Conservation (phyloP, 192 early-diverging fungal species). For the Dispira parvispora region DNA sequence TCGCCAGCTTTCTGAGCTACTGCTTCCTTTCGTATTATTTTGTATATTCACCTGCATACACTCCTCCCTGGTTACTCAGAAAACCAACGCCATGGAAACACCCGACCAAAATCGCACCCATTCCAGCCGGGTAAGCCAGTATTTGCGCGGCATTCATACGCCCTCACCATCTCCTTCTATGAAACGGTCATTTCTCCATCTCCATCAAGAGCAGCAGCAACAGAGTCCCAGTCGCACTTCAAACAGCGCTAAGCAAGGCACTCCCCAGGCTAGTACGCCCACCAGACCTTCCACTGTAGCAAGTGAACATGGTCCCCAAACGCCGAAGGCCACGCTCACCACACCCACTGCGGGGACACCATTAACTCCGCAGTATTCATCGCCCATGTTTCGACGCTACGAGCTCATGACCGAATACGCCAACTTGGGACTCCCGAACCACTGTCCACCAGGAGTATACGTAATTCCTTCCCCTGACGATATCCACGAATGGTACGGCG, state of each 20-base stretch:
- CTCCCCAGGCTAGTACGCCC: not conserved
- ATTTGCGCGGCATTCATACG: not conserved
- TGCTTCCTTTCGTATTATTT: too few species aligned
- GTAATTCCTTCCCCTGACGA: not conserved
- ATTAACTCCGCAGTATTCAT: not conserved
- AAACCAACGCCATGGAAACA: not conserved
- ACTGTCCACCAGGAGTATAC: not conserved
- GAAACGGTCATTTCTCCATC: not conserved
- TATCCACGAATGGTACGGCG: conserved; percentile 7
- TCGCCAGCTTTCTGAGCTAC: too few species aligned
- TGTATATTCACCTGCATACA: too few species aligned
- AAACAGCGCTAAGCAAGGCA: not conserved
- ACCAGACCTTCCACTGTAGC: not conserved
- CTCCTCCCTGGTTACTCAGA: too few species aligned
- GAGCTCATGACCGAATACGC: conserved; percentile 1
- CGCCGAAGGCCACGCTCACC: not conserved
- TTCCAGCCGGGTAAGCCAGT: not conserved
- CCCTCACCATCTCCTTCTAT: not conserved
- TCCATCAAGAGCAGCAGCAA: not conserved
- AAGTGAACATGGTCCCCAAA: not conserved
- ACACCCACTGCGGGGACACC: not conserved
- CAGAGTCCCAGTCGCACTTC: not conserved
- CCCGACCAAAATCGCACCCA: not conserved
- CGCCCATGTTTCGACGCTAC: conserved; percentile 1
- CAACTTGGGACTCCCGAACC: not conserved